These are phyloP conservation scores for Collybia sp. DNA, from an alignment of 768 basidiomycete genomes.

Conservation along the genomic window DNA sequence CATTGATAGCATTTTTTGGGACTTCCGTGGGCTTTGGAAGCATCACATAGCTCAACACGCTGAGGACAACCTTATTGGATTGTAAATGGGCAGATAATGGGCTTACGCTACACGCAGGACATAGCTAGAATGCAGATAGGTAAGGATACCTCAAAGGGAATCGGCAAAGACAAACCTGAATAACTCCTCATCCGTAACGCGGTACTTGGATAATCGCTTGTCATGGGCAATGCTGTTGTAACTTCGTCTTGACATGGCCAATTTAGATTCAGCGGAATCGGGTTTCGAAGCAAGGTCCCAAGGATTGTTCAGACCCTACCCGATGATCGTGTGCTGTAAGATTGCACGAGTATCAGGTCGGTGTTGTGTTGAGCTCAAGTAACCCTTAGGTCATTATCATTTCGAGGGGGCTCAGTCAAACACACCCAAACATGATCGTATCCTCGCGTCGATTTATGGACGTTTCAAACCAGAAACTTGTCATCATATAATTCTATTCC, in stretches of 20 bases:
- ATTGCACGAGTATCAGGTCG: too few species aligned
- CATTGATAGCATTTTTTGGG: slow-evolving; percentile 20
- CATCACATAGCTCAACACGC: slow-evolving; percentile 69
- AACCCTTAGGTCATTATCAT: too few species aligned
- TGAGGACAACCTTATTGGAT: slow-evolving; percentile 21
- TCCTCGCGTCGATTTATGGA: too few species aligned
- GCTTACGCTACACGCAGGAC: slow-evolving; percentile 80
- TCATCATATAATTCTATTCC: too few species aligned
- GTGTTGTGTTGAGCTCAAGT: too few species aligned
- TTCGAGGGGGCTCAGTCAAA: too few species aligned
- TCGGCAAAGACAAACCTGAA: slow-evolving; percentile 55
- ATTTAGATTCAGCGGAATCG: too few species aligned
- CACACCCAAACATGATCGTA: too few species aligned
- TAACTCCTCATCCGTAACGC: slow-evolving; percentile 80
- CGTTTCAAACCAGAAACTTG: too few species aligned
- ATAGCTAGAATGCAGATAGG: slow-evolving; percentile 46
- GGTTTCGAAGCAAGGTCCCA: too few species aligned
- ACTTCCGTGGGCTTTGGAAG: slow-evolving; percentile 49
- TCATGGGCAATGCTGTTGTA: slow-evolving; percentile 67
- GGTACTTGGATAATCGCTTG: slow-evolving; percentile 68
- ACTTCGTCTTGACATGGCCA: slow-evolving; percentile 69
- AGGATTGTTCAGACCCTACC: too few species aligned
- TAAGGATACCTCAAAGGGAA: slow-evolving; percentile 6
- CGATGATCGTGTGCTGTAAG: too few species aligned
- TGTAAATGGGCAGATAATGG: neutral